Conservation (phyloP, 805 yeast genomes). For the Maudiozyma serrabonitensis region DNA sequence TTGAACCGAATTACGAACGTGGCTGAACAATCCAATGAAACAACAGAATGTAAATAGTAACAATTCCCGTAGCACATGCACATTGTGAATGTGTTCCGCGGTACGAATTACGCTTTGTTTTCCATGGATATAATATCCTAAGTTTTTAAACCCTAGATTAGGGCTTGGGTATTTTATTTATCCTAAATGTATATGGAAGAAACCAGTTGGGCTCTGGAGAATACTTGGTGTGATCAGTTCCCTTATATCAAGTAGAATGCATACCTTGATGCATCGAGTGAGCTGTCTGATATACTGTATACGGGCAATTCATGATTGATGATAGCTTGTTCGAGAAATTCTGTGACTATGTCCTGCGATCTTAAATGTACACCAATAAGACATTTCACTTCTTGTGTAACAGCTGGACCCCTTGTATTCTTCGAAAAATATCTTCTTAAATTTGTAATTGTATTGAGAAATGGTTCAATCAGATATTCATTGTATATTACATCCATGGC, state of each 20-base stretch:
- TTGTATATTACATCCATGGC: slow-evolving; percentile 32
- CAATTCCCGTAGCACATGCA: neutral
- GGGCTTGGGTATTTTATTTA: too few species aligned
- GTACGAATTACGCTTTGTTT: neutral
- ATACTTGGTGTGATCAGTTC: neutral
- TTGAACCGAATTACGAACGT: too few species aligned
- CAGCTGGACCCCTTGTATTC: neutral
- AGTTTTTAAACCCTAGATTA: too few species aligned
- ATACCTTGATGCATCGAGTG: slow-evolving; percentile 16
- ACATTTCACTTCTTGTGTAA: slow-evolving; percentile 4
- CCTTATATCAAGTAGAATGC: slow-evolving; percentile 12
- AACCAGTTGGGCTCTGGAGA: too few species aligned
- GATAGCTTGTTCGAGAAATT: slow-evolving; percentile 22
- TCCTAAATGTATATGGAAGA: too few species aligned
- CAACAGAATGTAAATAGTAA: too few species aligned
- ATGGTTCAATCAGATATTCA: slow-evolving; percentile 27
- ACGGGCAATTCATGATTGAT: slow-evolving; percentile 14
- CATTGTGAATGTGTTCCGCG: neutral
- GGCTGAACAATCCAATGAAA: too few species aligned
- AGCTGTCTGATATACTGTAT: slow-evolving; percentile 10
- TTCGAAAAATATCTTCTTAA: slow-evolving; percentile 2
- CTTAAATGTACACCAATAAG: slow-evolving; percentile 27
- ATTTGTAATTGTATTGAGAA: slow-evolving; percentile 17
- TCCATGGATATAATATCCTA: neutral
- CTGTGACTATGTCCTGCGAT: slow-evolving; percentile 22